Evolutionary conservation across 306 rosid species (phyloP).

Genomic region (Pterocarpus macrocarpus): DNA sequence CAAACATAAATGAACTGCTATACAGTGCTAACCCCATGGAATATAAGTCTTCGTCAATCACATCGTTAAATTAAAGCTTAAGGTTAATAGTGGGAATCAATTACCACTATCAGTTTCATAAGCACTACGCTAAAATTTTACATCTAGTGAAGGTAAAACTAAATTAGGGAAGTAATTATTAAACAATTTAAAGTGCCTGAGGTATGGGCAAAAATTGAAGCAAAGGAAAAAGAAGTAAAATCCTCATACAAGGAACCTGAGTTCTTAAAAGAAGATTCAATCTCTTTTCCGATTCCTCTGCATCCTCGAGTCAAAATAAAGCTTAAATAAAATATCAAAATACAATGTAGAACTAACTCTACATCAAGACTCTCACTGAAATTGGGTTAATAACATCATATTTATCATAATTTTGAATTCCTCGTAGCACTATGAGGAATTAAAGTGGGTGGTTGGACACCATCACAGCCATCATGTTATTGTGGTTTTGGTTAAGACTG

Average conservation of each 20-base stretch:
- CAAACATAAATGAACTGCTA: not conserved
- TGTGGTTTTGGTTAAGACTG: not conserved
- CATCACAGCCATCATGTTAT: not conserved
- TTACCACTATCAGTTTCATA: not conserved
- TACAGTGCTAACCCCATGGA: not conserved
- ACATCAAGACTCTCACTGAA: slow-evolving; percentile 27
- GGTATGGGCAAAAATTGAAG: not conserved
- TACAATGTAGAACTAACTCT: not conserved
- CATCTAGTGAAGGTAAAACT: not conserved
- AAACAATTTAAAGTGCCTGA: not conserved
- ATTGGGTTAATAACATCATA: not conserved
- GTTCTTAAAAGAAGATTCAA: slow-evolving; percentile 5
- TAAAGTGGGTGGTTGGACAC: not conserved
- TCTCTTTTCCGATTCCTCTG: not conserved
- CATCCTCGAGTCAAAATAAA: slow-evolving; percentile 3
- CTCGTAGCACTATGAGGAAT: not conserved
- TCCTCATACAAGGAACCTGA: slow-evolving; percentile 1
- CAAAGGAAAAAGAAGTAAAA: not conserved
- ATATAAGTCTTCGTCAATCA: not conserved
- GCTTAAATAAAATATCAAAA: not conserved
- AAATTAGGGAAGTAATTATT: not conserved
- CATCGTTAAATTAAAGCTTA: slow-evolving; percentile 14
- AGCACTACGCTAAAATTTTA: not conserved
- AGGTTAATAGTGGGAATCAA: not conserved
- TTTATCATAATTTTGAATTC: slow-evolving; percentile 17